Evolutionary conservation across 2,329 filamentous ascomycete species (phyloP), one percentile per base, ranked within the genome.

Genomic region (Botrytis squamosa): DNA sequence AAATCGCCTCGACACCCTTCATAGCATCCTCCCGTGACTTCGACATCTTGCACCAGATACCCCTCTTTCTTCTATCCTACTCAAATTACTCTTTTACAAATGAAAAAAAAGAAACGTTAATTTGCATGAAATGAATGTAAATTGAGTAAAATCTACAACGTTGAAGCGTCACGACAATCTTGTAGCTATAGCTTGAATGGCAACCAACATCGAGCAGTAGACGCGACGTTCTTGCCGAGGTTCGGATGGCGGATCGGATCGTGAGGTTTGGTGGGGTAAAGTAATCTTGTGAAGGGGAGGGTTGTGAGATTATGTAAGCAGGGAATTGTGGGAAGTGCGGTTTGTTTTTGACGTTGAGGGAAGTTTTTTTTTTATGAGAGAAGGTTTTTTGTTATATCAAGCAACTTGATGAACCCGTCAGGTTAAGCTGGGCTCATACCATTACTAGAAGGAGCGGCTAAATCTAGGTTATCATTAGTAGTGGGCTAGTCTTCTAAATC

Each of bases 1-100:
- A 80, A 14, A 80, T 78, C 62, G 76, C 77, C 59, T 79, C 71
- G 16, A 80, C 76, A n/a, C 74, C 77, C 44, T 76, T 78, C 57
- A 78, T 74, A 14, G 79, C 79, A 52, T 76, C 75, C 42, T 70
- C 76, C 70, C 73, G 75, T 74, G 76, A 72, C 29, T 49, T 64
- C 22, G 40, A 25, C 59, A 64, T 71, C 60, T 40, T 71, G 73
- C 36, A 70, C 70, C 72, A 74, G 71, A 14, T 74, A 38, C 20
- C 33, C 57, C 25, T 4, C n/a, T 46, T 18, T 67, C 55, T 67
- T 55, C 25, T n/a, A 7, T 55, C 29, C 62, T 33, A 29, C 8
- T 16, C 40, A 4, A 18, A 29, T 42, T 22, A 44, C 2, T 14
- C 4, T 29, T 36, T 36, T 5, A 18, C n/a, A 29, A 6, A 6